Evolutionary conservation across 495 filamentous ascomycete species (phyloP), one percentile per base, ranked within the genome.

Genomic region (Acidomyces sp.): DNA sequence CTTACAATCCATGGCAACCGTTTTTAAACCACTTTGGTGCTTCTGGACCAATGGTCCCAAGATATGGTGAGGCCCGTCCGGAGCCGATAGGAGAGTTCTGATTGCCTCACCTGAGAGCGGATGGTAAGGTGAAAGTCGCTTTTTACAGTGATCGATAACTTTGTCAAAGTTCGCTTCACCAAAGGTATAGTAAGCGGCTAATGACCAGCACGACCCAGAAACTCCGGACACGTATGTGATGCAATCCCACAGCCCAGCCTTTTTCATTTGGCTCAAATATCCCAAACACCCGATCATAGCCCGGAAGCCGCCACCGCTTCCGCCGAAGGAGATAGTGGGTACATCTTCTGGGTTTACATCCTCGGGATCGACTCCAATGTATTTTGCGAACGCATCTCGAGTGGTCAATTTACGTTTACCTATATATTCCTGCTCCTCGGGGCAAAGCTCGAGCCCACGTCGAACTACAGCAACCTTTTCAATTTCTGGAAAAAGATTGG

Each of bases 151-250:
- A 6, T 37, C 41, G 13, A 43, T 43, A 3, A 37, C 41, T 19
- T 37, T 36, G 23, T 43, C 41, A 33, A 43, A 43, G 41, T 18
- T 43, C 21, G 41, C 41, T 4, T 37, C 31, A 17, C 31, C 41
- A 26, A 43, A 43, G 13, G 41, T 43, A 15, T 43, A 43, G 22
- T 43, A 43, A 13, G 48, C 41, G 12, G 45, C 52, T 9, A 57
- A 38, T 4, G 54, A 48, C 54, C 54, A 57, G 40, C 54, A 57
- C 3, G 54, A 49, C 11, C 54, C 54, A 12, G 54, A 57, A 2
- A 57, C 54, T 6, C 54, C 54, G 4, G 52, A 42, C 12, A 55
- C 39, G 37, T 57, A 57, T 6, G 55, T 50, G 11, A 57, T 20
- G 24, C 51, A 41, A 30, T 57, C 55, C 55, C 55, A 57, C 21